Base-by-base conservation (phyloP, 1,284 basidiomycete genomes). In the Neotropicomus parvogracilis region DNA sequence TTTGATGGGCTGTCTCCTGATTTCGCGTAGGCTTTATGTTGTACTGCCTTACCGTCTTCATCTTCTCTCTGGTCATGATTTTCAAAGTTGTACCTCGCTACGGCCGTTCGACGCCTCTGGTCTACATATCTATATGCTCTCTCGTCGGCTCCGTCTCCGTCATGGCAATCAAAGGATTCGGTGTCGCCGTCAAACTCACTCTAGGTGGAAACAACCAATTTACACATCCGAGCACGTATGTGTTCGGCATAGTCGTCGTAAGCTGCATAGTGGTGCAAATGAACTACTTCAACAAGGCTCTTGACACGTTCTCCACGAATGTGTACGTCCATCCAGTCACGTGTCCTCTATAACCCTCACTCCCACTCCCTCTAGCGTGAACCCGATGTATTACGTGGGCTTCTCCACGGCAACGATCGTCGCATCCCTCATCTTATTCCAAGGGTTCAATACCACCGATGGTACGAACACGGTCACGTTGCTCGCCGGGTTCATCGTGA, bases 231-330 rank as follows among this genome's bases (percentile, higher is more conserved):
- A 93, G 90, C 64, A 99, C 97, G 11, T 99, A 97, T 67, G 81
- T 97, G 39, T 97, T 99, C 62, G 91, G 83, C 35, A 77, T 92
- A 44, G 82, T 92, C 28, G 88, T 95, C 4, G 79, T 80, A 2
- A 73, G 83, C 3, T 98, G 93, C 71, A 98, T 99, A 62, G 65
- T 97, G 44, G 82, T 97, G 2, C 95, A 97, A 71, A 95, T 97
- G 91, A 95, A 97, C 73, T 99, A 97, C 75, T 97, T 98, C 74
- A 99, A 98, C 78, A 97, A 97, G 67, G 97, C 95, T 0, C 78
- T 99, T 45, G 95, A 98, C 65, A 91, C 87, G 2, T 99, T 98
- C 70, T 94, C 92, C 5, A 98, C 95, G 37, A 99, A 98, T 65
- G 91, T 98, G 91, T 94, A 77, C 59, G 92, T 79, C 16, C 40